Evolutionary conservation across 2,329 filamentous ascomycete genomes (phyloP), one percentile per base, ranked within the genome.

Genomic region (Cladophialophora carrionii): DNA sequence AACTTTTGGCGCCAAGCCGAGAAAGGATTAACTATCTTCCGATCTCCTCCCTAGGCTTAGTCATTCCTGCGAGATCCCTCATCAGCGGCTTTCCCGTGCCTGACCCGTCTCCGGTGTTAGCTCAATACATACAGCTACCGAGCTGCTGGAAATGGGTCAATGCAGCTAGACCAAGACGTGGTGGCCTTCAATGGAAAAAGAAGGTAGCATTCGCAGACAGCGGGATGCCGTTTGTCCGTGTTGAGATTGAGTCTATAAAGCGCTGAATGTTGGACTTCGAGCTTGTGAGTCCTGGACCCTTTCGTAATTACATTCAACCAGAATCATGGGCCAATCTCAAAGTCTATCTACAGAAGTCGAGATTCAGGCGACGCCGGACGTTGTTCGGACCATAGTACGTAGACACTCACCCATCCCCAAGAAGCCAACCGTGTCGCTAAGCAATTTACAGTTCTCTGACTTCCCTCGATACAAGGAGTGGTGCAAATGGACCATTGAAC

Each of bases 251-350:
- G 17, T 2, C 37, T 43, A 43, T 43, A 43, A 43, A 43, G 37
- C 6, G 17, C 37, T 7, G 6, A 20, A 20, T 17, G 17, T 43
- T 43, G 6, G 17, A 43, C 6, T 43, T 6, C 14, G 37, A 43
- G n/a, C 37, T 43, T 5, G 1, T 43, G 37, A 20, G n/a, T n/a
- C n/a, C 7, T 14, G 1, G 8, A 20, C n/a, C 37, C 7, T 43
- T 17, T 43, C 8, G 22, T 12, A 49, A 7, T 17, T 8, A 41
- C 4, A 17, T 26, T 51, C 9, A 12, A 26, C 20, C 48, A 26
- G 10, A 26, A 29, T 51, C 24, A 56, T 56, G 54, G 54, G 54
- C 14, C 54, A 41, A 56, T 56, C 54, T 56, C 54, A 56, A 56
- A 56, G 54, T 41, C 17, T 56, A 20, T 56, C 54, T 17, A 41